These are phyloP conservation scores for Asterophora lycoperdoides DNA, from an alignment of 768 basidiomycete genomes.

Conservation along the genomic window DNA sequence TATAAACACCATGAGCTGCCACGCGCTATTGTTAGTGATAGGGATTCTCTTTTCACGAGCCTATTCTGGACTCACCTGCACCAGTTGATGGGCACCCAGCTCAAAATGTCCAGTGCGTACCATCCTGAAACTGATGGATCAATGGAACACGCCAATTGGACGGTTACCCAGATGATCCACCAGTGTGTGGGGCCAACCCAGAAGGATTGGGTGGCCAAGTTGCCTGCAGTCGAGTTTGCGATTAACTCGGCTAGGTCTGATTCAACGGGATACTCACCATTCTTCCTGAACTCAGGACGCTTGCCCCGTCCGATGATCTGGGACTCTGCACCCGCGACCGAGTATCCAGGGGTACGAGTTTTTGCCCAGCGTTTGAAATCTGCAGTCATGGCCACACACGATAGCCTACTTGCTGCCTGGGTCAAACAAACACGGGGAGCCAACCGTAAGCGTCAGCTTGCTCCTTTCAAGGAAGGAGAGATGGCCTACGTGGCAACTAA, in stretches of 20 bases:
- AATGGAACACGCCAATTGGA: constrained; percentile 29
- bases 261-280: constrained; percentile 32
- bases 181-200: constrained; percentile 20
- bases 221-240: constrained; percentile 34
- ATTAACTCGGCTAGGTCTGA: constrained; percentile 31
- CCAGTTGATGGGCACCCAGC: constrained; percentile 16
- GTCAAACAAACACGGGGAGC: constrained; percentile 20
- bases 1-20: constrained; percentile 29
- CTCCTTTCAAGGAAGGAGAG: not conserved
- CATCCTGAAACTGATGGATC: constrained; percentile 19
- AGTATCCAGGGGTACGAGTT: constrained; percentile 19
- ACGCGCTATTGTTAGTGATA: constrained; percentile 18
- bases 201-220: constrained; percentile 24
- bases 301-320: constrained; percentile 20
- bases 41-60: constrained; percentile 16
- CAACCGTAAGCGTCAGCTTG: constrained; percentile 11
- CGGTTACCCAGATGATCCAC: constrained; percentile 26
- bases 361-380: constrained; percentile 21
- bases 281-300: constrained; percentile 21
- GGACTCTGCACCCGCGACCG: not conserved
- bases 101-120: constrained; percentile 27
- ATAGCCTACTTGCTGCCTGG: constrained; percentile 23
- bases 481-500: not conserved
- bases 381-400: constrained; percentile 24
- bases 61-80: constrained; percentile 12